Conservation (phyloP, 1,284 basidiomycete genomes). For the Microbotryomycetes sp. region DNA sequence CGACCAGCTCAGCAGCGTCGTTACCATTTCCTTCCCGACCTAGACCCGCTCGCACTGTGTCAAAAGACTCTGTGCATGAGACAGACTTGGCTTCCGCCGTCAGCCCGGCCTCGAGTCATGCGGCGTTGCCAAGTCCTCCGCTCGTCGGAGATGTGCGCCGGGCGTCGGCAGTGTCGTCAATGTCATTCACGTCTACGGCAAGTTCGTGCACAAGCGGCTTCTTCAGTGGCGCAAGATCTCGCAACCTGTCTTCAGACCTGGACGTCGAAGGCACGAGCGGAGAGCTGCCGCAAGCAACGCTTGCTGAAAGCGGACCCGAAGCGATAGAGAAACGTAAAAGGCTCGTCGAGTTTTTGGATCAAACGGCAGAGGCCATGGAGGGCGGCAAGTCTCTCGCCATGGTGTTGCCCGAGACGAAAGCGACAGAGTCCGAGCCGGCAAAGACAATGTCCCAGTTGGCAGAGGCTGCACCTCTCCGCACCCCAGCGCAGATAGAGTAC, state of each 20-base stretch:
- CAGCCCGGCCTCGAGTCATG: neutral
- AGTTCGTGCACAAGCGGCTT: neutral
- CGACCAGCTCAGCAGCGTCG: neutral
- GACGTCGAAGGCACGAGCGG: neutral
- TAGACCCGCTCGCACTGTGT: neutral
- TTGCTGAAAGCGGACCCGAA: neutral
- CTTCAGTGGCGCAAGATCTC: neutral
- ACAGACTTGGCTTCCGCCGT: neutral
- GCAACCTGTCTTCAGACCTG: neutral
- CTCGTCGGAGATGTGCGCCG: neutral
- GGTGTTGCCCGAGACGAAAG: slow-evolving; percentile 21
- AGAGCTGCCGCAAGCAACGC: neutral
- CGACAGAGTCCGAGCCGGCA: slow-evolving; percentile 1
- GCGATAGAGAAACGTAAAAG: slow-evolving; percentile 16
- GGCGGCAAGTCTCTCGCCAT: slow-evolving; percentile 29
- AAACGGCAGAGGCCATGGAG: slow-evolving; percentile 30
- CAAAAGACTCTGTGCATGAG: slow-evolving; percentile 2
- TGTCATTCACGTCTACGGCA: neutral
- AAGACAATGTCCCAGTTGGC: slow-evolving; percentile 13
- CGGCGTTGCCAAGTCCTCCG: neutral
- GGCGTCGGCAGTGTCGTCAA: slow-evolving; percentile 4
- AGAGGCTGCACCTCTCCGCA: neutral
- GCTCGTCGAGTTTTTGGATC: slow-evolving; percentile 21
- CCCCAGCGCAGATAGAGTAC: neutral
- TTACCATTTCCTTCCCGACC: slow-evolving; percentile 21